Evolutionary conservation across 2,329 filamentous ascomycete genomes (phyloP), one percentile per base, ranked within the genome.

Genomic region (Nemania diffusa): DNA sequence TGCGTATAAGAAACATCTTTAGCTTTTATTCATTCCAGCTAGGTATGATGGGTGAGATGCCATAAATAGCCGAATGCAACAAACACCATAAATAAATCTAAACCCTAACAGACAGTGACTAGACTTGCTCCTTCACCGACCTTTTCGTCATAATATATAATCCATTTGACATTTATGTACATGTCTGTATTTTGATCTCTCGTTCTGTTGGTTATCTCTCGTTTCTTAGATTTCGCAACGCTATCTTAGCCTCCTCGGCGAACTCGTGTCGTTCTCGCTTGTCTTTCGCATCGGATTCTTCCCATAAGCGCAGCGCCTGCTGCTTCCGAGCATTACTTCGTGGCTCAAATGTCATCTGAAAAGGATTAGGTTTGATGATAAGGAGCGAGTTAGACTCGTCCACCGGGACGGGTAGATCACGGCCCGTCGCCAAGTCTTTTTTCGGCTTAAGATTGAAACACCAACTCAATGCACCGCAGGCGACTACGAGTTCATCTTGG

Each of bases 281-380:
- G 48, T 81, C 78, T 9, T 64, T 64, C 0, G 71, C 69, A 13
- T 80, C 74, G 11, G 78, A 77, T 51, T 76, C 73, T 13, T 69
- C 69, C 82, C 81, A 83, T 22, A 80, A 67, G 5, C 73, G 70
- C 15, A 80, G 70, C 6, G 82, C 79, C 66, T 82, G 78, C 44
- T 76, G 70, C 67, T 76, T 78, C 26, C 82, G 78, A 7, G 71
- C 72, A 57, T 78, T 78, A 57, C 81, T 85, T 56, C 85, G 77
- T 4, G 84, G 83, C 75, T 86, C 82, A 61, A 87, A 87, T 1
- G 78, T 79, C 84, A 87, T 85, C 74, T 85, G 77, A 72, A 85
- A 87, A 0, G 82, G 80, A 67, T 87, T 83, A 0, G 85, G 85
- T 78, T 87, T 87, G 77, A 87, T 82, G 71, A 87, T 87, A n/a